A percentile compares a stretch with the other conserved stretches of the same genome.
Conservation (phyloP, 495 filamentous ascomycete species). For the Apiosordaria backusii region DNA sequence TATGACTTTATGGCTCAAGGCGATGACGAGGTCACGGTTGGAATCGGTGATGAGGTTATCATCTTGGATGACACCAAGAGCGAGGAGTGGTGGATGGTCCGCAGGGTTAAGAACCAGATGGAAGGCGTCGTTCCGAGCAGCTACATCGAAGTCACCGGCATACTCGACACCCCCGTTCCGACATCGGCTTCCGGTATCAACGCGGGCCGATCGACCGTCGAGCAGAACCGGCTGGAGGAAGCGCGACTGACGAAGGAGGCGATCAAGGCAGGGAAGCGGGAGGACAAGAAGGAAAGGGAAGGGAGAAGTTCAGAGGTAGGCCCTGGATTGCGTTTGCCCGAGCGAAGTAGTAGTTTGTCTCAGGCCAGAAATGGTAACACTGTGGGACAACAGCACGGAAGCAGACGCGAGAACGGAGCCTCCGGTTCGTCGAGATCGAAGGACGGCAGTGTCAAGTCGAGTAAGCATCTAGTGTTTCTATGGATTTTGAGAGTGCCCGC, state of each 20-base stretch:
- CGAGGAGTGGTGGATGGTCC: constrained; percentile 98
- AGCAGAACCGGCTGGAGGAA: constrained; percentile 83
- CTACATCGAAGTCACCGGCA: constrained; percentile 83
- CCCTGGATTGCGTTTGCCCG: constrained; percentile 64
- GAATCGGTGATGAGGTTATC: constrained; percentile 83
- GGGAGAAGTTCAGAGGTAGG: constrained; percentile 67
- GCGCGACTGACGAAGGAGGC: constrained; percentile 73
- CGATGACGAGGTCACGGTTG: constrained; percentile 93
- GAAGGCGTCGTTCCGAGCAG: constrained; percentile 98
- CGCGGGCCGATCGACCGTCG: constrained; percentile 66
- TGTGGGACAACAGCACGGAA: constrained; percentile 61
- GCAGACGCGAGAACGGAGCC: constrained; percentile 59
- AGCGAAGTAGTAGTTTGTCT: constrained; percentile 62
- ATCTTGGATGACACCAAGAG: constrained; percentile 86
- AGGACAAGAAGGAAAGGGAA: constrained; percentile 48
- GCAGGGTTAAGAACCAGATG: constrained; percentile 81
- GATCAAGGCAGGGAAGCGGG: constrained; percentile 53
- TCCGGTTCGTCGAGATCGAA: constrained; percentile 41
- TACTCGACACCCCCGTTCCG: constrained; percentile 41
- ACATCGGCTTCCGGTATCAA: constrained; percentile 53
- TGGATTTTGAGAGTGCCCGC: not conserved
- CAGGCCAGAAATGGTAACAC: constrained; percentile 55
- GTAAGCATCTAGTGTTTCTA: constrained; percentile 49
- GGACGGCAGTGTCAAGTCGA: constrained; percentile 53
- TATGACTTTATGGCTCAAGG: constrained; percentile 97